phyloP scores from a whole-genome alignment of 2,329 filamentous ascomycete genomes.

The Pestalotiopsis sp. region DNA sequence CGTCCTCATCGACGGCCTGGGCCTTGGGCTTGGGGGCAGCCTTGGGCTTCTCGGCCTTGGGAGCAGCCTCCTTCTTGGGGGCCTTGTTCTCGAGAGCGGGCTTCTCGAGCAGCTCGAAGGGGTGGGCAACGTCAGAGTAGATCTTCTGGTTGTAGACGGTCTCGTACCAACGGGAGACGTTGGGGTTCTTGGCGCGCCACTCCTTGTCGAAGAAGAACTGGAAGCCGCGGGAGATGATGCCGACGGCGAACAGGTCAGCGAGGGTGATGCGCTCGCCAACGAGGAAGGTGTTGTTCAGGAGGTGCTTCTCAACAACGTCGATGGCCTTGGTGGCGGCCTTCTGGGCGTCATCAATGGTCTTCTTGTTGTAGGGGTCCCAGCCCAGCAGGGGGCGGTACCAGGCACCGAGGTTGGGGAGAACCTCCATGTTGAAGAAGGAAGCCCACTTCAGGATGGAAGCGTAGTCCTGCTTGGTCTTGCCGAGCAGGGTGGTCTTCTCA shows the following conservation, averaged over 20 bases:
- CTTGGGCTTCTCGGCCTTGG: conserved; percentile 51
- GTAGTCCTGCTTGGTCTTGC: conserved; percentile 99
- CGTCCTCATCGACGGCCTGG: conserved; percentile 49
- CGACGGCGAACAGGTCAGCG: conserved; percentile 85
- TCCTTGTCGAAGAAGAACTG: conserved; percentile 92
- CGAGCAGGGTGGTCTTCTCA: conserved; percentile 98
- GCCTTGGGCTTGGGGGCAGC: conserved; percentile 51
- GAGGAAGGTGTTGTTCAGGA: conserved; percentile 92
- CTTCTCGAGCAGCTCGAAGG: conserved; percentile 80
- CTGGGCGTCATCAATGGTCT: conserved; percentile 80
- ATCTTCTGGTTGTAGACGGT: conserved; percentile 92
- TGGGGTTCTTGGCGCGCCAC: conserved; percentile 83
- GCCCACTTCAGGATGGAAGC: conserved; percentile 98
- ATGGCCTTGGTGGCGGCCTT: conserved; percentile 72
- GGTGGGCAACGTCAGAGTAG: conserved; percentile 78
- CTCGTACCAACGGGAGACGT: conserved; percentile 90
- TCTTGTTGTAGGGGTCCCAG: conserved; percentile 93
- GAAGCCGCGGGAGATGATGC: conserved; percentile 85
- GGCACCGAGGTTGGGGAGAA: conserved; percentile 71
- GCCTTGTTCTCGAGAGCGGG: conserved; percentile 70
- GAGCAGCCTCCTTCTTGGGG: conserved; percentile 79
- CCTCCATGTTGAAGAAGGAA: conserved; percentile 92
- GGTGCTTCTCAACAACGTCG: conserved; percentile 80
- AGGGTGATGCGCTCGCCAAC: conserved; percentile 97
- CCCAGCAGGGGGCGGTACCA: conserved; percentile 91